phyloP scores from a whole-genome alignment of 495 filamentous ascomycete species.

The Neurospora pannonica region DNA sequence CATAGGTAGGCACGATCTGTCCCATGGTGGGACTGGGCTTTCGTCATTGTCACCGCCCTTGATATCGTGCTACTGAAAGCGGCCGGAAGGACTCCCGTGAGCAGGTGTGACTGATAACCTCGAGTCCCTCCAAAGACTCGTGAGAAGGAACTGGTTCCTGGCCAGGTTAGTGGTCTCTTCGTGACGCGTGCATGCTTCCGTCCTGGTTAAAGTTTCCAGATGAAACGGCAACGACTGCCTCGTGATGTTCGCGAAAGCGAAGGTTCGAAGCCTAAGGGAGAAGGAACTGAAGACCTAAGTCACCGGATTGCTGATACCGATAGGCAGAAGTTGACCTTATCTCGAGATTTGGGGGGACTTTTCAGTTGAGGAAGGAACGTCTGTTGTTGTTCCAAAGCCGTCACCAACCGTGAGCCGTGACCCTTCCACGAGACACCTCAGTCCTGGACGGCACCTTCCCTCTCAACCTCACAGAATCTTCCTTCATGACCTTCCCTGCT shows the following conservation, averaged over 20 bases:
- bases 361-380: neutral
- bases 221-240: neutral
- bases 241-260: neutral
- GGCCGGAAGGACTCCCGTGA: neutral
- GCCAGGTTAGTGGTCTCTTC: neutral
- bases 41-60: neutral
- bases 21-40: neutral
- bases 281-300: neutral
- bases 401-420: neutral
- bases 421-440: neutral
- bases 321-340: neutral
- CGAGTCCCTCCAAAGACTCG: neutral
- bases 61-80: neutral
- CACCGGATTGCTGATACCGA: neutral
- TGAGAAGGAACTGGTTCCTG: neutral
- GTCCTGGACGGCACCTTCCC: neutral
- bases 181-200: neutral
- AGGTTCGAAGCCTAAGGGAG: neutral
- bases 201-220: neutral
- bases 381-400: neutral
- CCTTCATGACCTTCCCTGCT: neutral
- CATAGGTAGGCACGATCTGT: neutral
- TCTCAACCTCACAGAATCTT: neutral
- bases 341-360: neutral
- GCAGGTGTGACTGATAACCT: neutral